These are phyloP conservation scores for Neurospora sp. DNA, from an alignment of 495 filamentous ascomycete genomes.

Conservation along the genomic window DNA sequence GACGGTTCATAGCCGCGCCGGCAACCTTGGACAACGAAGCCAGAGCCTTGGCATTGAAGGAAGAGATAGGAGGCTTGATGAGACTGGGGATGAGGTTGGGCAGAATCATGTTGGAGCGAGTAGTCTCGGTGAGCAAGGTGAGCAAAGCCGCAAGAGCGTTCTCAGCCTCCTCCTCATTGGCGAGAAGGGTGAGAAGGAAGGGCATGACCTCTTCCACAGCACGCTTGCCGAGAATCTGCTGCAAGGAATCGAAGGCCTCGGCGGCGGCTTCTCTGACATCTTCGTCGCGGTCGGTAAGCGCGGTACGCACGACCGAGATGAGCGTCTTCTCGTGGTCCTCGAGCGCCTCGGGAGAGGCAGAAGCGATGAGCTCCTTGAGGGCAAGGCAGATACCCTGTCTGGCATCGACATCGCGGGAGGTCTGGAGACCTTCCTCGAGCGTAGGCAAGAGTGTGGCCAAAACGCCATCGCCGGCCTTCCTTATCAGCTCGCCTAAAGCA, in stretches of 20 bases:
- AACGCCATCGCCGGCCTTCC: conserved; percentile 92
- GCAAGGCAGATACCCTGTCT: conserved; percentile 98
- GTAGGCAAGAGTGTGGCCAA: conserved; percentile 80
- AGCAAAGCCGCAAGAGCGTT: conserved; percentile 87
- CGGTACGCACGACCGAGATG: conserved; percentile 87
- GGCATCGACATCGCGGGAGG: conserved; percentile 80
- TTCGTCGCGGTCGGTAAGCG: conserved; percentile 77
- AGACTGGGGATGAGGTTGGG: conserved; percentile 92
- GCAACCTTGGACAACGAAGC: conserved; percentile 90
- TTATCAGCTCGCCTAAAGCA: conserved; percentile 88
- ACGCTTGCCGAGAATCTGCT: conserved; percentile 86
- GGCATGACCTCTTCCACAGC: conserved; percentile 92
- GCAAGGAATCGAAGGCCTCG: conserved; percentile 90
- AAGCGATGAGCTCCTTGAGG: conserved; percentile 81
- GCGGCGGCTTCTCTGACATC: conserved; percentile 93
- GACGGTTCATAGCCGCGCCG: conserved; percentile 75
- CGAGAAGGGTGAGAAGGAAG: conserved; percentile 76
- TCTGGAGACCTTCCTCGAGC: conserved; percentile 84
- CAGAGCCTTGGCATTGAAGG: conserved; percentile 88
- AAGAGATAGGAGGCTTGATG: conserved; percentile 77
- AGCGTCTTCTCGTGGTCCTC: conserved; percentile 93
- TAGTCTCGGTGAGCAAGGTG: conserved; percentile 86
- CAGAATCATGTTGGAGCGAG: conserved; percentile 89
- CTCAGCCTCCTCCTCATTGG: conserved; percentile 75
- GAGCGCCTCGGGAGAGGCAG: conserved; percentile 79